Evolutionary conservation across 306 rosid species (phyloP).

Genomic region (Dryas alaskensis): DNA sequence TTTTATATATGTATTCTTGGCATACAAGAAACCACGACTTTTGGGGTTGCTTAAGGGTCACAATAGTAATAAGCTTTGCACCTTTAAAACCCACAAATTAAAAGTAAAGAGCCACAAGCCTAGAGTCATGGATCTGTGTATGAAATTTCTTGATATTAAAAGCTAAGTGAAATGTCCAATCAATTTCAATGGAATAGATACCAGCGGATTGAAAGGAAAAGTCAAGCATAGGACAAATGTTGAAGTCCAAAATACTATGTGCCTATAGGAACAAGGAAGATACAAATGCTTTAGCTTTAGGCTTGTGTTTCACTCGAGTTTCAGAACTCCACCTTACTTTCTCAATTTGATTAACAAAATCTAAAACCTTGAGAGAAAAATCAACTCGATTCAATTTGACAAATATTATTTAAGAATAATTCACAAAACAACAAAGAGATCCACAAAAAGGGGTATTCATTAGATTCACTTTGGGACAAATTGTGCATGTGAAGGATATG

Average conservation of each 20-base stretch:
- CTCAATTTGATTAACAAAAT: slow-evolving; percentile 1
- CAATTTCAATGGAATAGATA: slow-evolving; percentile 9
- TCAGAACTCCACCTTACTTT: not conserved
- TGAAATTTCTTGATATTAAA: not conserved
- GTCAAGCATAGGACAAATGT: too few species aligned
- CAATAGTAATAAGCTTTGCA: not conserved
- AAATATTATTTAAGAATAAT: not conserved
- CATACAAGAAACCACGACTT: slow-evolving; percentile 7
- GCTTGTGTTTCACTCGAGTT: not conserved
- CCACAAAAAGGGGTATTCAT: not conserved
- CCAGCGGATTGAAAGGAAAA: not conserved
- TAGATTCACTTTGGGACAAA: not conserved
- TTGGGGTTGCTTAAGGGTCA: slow-evolving; percentile 23
- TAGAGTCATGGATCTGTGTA: slow-evolving; percentile 3
- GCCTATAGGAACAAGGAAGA: not conserved
- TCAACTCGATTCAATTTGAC: not conserved
- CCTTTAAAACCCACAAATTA: slow-evolving; percentile 16
- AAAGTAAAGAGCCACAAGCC: slow-evolving; percentile 15
- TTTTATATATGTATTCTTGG: not conserved
- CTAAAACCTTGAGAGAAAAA: not conserved
- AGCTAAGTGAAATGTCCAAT: slow-evolving; percentile 25
- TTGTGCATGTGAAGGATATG: not conserved
- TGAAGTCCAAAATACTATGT: too few species aligned
- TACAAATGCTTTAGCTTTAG: not conserved
- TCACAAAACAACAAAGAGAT: slow-evolving; percentile 4